Evolutionary conservation across 2,329 filamentous ascomycete genomes (phyloP).

Genomic region (Aspergillus melleus): DNA sequence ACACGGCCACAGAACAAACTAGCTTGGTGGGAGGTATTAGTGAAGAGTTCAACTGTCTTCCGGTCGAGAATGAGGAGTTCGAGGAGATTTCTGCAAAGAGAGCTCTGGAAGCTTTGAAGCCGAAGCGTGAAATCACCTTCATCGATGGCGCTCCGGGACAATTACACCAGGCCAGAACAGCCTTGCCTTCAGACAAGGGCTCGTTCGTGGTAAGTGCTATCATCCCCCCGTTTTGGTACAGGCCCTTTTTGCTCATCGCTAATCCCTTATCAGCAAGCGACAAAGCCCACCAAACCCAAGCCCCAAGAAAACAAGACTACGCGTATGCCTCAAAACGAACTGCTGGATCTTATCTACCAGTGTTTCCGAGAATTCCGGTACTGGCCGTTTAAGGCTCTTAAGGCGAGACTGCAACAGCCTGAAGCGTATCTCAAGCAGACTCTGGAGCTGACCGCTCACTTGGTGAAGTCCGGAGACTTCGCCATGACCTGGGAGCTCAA

Average conservation of each 20-base stretch:
- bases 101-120: constrained; percentile 61
- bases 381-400: constrained; percentile 90
- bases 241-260: constrained; percentile 17
- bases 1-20: constrained; percentile 66
- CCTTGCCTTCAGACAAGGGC: constrained; percentile 44
- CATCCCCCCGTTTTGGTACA: background rate
- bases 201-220: constrained; percentile 43
- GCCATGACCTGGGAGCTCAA: constrained; percentile 83
- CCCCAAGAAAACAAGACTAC: constrained; percentile 78
- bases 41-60: constrained; percentile 74
- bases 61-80: constrained; percentile 70
- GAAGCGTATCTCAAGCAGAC: constrained; percentile 89
- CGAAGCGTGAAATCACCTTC: constrained; percentile 58
- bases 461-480: constrained; percentile 81
- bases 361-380: constrained; percentile 85
- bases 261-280: constrained; percentile 39
- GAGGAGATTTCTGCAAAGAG: constrained; percentile 60
- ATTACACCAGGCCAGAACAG: constrained; percentile 61
- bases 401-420: constrained; percentile 75
- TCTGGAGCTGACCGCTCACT: constrained; percentile 75
- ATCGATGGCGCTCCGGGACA: constrained; percentile 46
- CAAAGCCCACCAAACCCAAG: constrained; percentile 54
- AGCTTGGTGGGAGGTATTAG: constrained; percentile 69
- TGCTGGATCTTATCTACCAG: constrained; percentile 80
- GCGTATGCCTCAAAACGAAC: constrained; percentile 83